Base-by-base conservation (phyloP, 2,329 filamentous ascomycete species). In the Aspergillus pseudonomiae region DNA sequence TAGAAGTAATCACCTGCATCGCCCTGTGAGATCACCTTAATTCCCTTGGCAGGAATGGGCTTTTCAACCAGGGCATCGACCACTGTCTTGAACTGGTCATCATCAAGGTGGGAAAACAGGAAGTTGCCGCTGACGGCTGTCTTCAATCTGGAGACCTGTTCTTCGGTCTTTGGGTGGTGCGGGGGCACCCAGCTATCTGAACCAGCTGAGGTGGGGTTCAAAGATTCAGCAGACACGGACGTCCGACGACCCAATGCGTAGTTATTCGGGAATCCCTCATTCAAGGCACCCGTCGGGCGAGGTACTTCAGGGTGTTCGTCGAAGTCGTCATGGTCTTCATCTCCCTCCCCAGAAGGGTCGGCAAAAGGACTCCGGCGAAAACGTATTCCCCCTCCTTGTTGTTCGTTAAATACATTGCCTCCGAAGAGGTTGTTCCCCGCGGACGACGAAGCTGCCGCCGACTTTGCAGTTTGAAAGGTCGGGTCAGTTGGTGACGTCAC, bases 1-100 rank as follows among this genome's bases (percentile, higher is more conserved):
- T 99, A 99, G 81, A 99, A 99, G 82, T 91, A 98, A 79, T 99
- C 95, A 50, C 95, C 95, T 0, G 94, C 90, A 74, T 98, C 95
- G 61, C 95, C 95, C 82, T 99, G 95, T 57, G 89, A 91, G 70
- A 99, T 98, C 63, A 99, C 93, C 85, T 97, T 85, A 76, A 89
- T 89, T 68, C 89, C 94, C 81, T 95, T 96, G 67, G 93, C 92
- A 1, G 95, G 95, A 72, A 98, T 96, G 7, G 92, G 91, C 79
- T 98, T 98, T 81, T 99, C 95, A 65, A 96, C 89, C 70, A 99
- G 83, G 4, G 95, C 95, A 57, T 93, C 92, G 14, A 99, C 85
- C 52, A 98, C 93, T 72, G 95, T 93, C 57, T 85, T 82, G 68
- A 90, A 92, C 79, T 97, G 94, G 70, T 98, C 95, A 70, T 98